phyloP scores from a whole-genome alignment of 2,329 filamentous ascomycete species.

The Neonectria coccinea region DNA sequence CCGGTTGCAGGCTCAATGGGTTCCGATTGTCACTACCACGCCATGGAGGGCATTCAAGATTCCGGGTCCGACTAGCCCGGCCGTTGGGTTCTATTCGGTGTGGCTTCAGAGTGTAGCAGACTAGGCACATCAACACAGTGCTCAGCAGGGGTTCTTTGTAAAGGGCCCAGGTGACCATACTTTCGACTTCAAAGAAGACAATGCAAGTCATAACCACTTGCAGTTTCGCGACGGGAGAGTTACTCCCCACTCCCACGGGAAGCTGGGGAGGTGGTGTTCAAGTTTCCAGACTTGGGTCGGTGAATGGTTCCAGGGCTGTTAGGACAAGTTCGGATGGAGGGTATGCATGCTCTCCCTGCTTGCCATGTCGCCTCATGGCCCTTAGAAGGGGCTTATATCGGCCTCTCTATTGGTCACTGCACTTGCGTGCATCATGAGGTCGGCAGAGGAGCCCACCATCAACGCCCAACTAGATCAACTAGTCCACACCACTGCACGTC shows the following conservation, averaged over 20 bases:
- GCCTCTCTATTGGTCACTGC: conserved; percentile 33
- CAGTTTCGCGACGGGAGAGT: conserved; percentile 16
- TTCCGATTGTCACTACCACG: not conserved
- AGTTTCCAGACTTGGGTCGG: conserved; percentile 11
- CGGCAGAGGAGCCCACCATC: conserved; percentile 29
- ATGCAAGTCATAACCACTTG: conserved; percentile 35
- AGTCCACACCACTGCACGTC: conserved; percentile 28
- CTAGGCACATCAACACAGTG: not conserved
- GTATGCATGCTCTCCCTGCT: conserved; percentile 15
- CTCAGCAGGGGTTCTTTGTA: conserved; percentile 10
- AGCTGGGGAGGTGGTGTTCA: conserved; percentile 17
- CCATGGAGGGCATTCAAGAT: not conserved
- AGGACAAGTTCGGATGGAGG: conserved; percentile 15
- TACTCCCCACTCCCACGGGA: conserved; percentile 21
- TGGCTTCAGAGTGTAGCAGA: conserved; percentile 16
- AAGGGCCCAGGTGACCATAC: conserved; percentile 21
- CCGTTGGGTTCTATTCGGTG: not conserved
- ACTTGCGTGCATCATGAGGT: conserved; percentile 40
- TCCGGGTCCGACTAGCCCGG: not conserved
- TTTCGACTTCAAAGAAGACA: conserved; percentile 7
- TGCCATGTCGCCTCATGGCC: conserved; percentile 10
- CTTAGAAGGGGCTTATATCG: conserved; percentile 24
- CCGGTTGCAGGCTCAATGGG: not conserved
- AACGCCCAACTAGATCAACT: conserved; percentile 29
- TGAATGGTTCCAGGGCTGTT: conserved; percentile 15